phyloP scores from a whole-genome alignment of 2,329 filamentous ascomycete genomes.

The Phialocephala subalpina region DNA sequence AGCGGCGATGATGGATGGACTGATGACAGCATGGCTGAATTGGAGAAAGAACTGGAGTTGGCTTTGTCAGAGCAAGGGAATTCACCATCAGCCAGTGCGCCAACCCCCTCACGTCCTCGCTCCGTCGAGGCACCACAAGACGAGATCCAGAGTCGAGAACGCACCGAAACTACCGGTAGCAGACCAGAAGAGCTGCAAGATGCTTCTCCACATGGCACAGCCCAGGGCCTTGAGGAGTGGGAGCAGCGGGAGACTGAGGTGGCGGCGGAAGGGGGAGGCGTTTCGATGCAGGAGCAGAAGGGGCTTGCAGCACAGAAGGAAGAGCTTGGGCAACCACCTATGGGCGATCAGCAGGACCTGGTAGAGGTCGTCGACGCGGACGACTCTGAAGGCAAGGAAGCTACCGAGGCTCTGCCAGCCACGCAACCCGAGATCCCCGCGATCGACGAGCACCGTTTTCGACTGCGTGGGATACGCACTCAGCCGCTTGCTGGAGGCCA shows the following conservation, averaged over 20 bases:
- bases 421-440: no score
- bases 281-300: slow-evolving; percentile 26
- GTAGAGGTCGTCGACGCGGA: slow-evolving; percentile 21
- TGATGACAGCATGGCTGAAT: slow-evolving; percentile 30
- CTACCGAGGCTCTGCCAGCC: no score
- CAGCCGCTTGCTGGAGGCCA: no score
- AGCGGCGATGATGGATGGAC: slow-evolving; percentile 32
- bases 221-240: slow-evolving; percentile 10
- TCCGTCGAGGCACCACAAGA: slow-evolving; percentile 26
- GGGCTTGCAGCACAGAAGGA: slow-evolving; percentile 17
- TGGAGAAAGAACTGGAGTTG: slow-evolving; percentile 33
- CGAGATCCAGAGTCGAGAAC: slow-evolving; percentile 32
- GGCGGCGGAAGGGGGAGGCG: slow-evolving; percentile 19
- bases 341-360: slow-evolving; percentile 28
- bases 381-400: no score
- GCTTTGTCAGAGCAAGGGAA: slow-evolving; percentile 15
- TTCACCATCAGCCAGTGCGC: slow-evolving; percentile 18
- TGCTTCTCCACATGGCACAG: slow-evolving; percentile 10
- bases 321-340: slow-evolving; percentile 23
- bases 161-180: slow-evolving; percentile 24
- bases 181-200: slow-evolving; percentile 15
- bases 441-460: no score
- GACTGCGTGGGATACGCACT: no score
- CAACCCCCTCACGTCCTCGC: slow-evolving; percentile 24
- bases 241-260: slow-evolving; percentile 30